phyloP scores from a whole-genome alignment of 768 basidiomycete genomes.

The Boletus rex-veris region DNA sequence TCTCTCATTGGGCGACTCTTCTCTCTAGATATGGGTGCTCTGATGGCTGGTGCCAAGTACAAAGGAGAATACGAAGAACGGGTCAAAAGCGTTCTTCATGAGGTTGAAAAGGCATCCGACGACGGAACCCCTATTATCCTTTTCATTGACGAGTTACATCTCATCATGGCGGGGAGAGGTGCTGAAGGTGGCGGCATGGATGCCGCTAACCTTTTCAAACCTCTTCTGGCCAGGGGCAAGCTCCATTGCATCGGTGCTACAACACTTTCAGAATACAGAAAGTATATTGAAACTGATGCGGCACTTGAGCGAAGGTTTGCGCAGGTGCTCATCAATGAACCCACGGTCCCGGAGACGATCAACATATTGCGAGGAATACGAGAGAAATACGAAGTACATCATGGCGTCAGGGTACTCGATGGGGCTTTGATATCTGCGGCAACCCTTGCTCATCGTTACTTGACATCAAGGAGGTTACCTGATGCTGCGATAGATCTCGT shows the following conservation, averaged over 20 bases:
- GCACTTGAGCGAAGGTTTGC: constrained; percentile 91
- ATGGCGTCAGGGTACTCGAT: constrained; percentile 87
- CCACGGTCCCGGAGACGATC: constrained; percentile 84
- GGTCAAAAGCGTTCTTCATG: constrained; percentile 86
- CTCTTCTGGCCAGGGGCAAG: constrained; percentile 84
- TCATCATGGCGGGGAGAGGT: constrained; percentile 89
- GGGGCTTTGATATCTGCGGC: constrained; percentile 87
- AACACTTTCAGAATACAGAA: constrained; percentile 86
- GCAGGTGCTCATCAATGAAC: constrained; percentile 91
- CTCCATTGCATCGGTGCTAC: constrained; percentile 82
- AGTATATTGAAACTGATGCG: constrained; percentile 91
- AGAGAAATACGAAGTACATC: constrained; percentile 91
- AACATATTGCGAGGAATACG: constrained; percentile 91
- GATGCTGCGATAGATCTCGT: constrained; percentile 90
- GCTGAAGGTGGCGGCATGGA: constrained; percentile 89
- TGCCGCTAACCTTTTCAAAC: constrained; percentile 89
- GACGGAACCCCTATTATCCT: constrained; percentile 81
- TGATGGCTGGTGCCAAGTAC: constrained; percentile 91
- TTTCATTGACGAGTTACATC: constrained; percentile 93
- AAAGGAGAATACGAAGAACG: constrained; percentile 98
- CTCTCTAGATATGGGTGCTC: constrained; percentile 91
- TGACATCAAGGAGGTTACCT: constrained; percentile 76
- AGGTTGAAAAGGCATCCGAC: constrained; percentile 85
- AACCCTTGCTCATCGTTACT: constrained; percentile 87
- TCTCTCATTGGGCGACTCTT: constrained; percentile 70